These are phyloP conservation scores for Tolypocladium inflatum DNA, from an alignment of 2,329 filamentous ascomycete species.

Conservation along the genomic window DNA sequence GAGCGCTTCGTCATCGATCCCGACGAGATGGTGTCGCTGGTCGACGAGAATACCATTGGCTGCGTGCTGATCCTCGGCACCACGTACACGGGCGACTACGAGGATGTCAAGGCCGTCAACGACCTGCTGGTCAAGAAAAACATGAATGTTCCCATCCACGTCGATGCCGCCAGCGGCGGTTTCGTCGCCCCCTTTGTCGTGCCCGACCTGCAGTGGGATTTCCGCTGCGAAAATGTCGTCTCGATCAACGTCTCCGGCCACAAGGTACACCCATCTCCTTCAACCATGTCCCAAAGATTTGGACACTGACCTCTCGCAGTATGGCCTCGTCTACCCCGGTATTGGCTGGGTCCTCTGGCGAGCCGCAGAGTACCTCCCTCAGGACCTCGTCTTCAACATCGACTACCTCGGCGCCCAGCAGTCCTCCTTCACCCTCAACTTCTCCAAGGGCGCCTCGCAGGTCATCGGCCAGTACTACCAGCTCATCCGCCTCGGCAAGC, in stretches of 20 bases:
- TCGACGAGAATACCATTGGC: conserved; percentile 71
- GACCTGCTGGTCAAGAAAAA: conserved; percentile 68
- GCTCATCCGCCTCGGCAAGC: conserved; percentile 87
- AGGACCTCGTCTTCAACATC: conserved; percentile 97
- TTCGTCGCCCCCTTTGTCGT: conserved; percentile 90
- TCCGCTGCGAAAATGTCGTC: conserved; percentile 77
- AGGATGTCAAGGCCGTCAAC: conserved; percentile 87
- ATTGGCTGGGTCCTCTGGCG: conserved; percentile 94
- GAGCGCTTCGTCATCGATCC: conserved; percentile 57
- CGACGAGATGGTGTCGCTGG: conserved; percentile 46
- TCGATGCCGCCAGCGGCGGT: conserved; percentile 85
- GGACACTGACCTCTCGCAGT: conserved; percentile 19
- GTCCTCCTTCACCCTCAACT: conserved; percentile 93
- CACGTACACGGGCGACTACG: conserved; percentile 93
- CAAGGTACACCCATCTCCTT: conserved; percentile 45
- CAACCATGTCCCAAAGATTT: conserved; percentile 1
- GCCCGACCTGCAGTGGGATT: conserved; percentile 82
- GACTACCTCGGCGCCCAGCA: conserved; percentile 97
- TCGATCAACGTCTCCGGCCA: conserved; percentile 93
- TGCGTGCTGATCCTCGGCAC: conserved; percentile 88
- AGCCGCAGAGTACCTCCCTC: conserved; percentile 69
- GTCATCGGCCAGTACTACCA: conserved; percentile 98
- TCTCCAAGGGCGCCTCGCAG: conserved; percentile 89
- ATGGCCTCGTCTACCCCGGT: conserved; percentile 69
- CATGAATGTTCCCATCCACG: conserved; percentile 80